Evolutionary conservation across 2,329 filamentous ascomycete genomes (phyloP).

Genomic region (Nothopassalora personata): DNA sequence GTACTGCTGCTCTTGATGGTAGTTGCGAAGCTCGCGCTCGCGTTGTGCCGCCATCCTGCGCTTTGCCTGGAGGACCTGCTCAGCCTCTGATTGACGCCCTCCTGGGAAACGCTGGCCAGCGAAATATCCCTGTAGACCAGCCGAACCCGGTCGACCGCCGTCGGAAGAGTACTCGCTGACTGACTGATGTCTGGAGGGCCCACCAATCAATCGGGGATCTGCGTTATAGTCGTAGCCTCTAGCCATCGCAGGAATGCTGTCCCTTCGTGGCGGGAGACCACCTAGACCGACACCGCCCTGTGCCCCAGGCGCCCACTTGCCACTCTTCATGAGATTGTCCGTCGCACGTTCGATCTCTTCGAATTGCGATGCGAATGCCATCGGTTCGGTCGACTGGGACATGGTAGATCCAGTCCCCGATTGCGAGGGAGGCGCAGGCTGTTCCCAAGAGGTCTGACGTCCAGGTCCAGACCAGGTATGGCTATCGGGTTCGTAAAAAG

Average conservation of each 20-base stretch:
- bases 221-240: constrained; percentile 30
- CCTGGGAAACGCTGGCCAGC: constrained; percentile 86
- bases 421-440: constrained; percentile 57
- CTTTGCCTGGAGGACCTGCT: constrained; percentile 99
- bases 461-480: constrained; percentile 55
- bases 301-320: constrained; percentile 67
- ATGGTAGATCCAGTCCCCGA: constrained; percentile 69
- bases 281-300: constrained; percentile 32
- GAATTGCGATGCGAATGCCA: constrained; percentile 79
- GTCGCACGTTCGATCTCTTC: constrained; percentile 95
- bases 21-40: constrained; percentile 97
- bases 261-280: constrained; percentile 58
- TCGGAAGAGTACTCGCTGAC: constrained; percentile 70
- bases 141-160: constrained; percentile 64
- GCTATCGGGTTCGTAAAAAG: constrained; percentile 62
- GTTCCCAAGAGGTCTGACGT: constrained; percentile 66
- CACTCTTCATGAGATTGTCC: constrained; percentile 94
- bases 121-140: constrained; percentile 88
- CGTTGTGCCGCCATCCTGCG: constrained; percentile 98
- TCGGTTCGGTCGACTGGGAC: constrained; percentile 58
- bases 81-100: constrained; percentile 81
- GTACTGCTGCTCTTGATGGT: constrained; percentile 99
- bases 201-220: constrained; percentile 63
- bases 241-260: constrained; percentile 63
- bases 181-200: constrained; percentile 72